phyloP scores from a whole-genome alignment of 108 stramenopile species.

The Bacterosira constricta region DNA sequence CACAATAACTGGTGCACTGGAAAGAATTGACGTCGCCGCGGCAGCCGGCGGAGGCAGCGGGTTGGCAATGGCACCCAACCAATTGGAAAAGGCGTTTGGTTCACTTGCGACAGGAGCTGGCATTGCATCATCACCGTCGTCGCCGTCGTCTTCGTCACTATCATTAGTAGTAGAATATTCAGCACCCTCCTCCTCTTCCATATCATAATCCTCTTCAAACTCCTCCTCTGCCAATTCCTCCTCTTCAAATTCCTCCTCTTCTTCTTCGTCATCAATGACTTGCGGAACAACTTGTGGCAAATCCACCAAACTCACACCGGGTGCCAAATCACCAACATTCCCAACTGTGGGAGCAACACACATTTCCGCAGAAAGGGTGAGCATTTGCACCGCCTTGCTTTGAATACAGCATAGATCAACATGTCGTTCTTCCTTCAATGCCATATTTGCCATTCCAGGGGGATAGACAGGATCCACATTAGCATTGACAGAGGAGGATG shows the following conservation, averaged over 20 bases:
- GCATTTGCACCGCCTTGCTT: slow-evolving; percentile 67
- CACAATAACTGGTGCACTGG: slow-evolving; percentile 23
- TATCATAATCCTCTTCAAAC: slow-evolving; percentile 45
- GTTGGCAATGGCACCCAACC: slow-evolving; percentile 68
- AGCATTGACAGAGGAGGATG: slow-evolving; percentile 31
- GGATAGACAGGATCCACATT: too few relatives aligned
- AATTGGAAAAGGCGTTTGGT: slow-evolving; percentile 72
- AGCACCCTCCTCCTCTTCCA: slow-evolving; percentile 43
- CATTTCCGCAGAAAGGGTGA: slow-evolving; percentile 68
- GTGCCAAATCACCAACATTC: slow-evolving; percentile 37
- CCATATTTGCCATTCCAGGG: neutral
- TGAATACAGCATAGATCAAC: slow-evolving; percentile 68
- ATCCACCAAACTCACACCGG: slow-evolving; percentile 26
- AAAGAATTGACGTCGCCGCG: slow-evolving; percentile 14
- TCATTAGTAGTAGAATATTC: slow-evolving; percentile 16
- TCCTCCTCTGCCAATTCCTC: slow-evolving; percentile 22
- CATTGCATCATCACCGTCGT: neutral
- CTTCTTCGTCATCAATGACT: slow-evolving; percentile 10
- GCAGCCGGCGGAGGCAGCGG: slow-evolving; percentile 18
- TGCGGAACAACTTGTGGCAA: neutral
- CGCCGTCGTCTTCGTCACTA: slow-evolving; percentile 17
- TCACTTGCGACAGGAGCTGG: neutral
- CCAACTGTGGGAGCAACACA: slow-evolving; percentile 39
- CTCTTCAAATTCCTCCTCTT: slow-evolving; percentile 6
- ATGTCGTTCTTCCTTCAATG: slow-evolving; percentile 35